phyloP scores from a whole-genome alignment of 768 basidiomycete genomes.

The Phanerochaete sordida region DNA sequence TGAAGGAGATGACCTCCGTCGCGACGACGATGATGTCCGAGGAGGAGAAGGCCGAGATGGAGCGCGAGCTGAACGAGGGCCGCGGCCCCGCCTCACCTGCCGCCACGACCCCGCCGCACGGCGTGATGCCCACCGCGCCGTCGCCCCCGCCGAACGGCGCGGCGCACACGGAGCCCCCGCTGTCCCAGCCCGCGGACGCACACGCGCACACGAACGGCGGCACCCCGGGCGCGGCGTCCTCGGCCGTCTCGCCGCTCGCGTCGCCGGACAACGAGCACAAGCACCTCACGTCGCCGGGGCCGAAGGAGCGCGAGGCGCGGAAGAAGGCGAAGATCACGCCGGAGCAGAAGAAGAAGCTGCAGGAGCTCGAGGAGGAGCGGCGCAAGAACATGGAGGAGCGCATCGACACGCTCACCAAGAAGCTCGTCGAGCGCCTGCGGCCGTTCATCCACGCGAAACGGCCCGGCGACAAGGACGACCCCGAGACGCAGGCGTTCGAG shows the following conservation, averaged over 20 bases:
- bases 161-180: constrained; percentile 2
- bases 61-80: constrained; percentile 61
- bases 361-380: constrained; percentile 78
- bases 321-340: constrained; percentile 57
- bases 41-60: constrained; percentile 87
- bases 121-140: constrained; percentile 14
- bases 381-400: constrained; percentile 77
- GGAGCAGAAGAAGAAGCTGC: constrained; percentile 83
- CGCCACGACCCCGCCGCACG: constrained; percentile 16
- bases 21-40: constrained; percentile 88
- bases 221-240: too few relatives aligned
- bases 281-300: constrained; percentile 27
- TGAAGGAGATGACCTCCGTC: constrained; percentile 89
- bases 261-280: constrained; percentile 8
- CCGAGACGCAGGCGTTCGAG: constrained; percentile 80
- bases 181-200: too few relatives aligned
- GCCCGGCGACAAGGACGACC: constrained; percentile 76
- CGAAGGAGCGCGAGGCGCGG: constrained; percentile 37
- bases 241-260: background rate
- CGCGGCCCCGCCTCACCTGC: constrained; percentile 25
- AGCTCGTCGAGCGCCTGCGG: constrained; percentile 80
- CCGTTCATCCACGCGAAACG: constrained; percentile 89
- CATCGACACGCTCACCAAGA: constrained; percentile 67
- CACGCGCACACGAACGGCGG: background rate
- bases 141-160: constrained; percentile 1